Conservation (phyloP, 2,329 filamentous ascomycete genomes). For the Penicillium sp. region DNA sequence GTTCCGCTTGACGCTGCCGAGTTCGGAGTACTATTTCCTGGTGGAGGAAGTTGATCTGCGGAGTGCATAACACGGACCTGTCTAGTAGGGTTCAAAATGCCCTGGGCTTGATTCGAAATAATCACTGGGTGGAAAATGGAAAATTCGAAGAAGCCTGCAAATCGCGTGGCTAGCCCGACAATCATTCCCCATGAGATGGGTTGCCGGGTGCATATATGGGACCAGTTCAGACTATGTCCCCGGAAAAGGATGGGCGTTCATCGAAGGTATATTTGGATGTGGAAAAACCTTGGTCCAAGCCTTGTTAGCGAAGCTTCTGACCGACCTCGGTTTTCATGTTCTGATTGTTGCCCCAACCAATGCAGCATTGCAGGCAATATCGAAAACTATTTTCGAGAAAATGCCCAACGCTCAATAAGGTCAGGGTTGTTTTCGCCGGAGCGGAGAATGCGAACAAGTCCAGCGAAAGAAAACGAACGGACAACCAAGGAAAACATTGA, state of each 20-base stretch:
- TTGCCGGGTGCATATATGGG: too few relatives aligned
- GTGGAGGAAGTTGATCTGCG: too few relatives aligned
- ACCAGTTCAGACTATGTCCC: not conserved
- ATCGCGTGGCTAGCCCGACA: too few relatives aligned
- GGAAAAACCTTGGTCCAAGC: not conserved
- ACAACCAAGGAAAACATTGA: not conserved
- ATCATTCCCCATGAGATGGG: not conserved
- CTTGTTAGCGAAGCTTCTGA: not conserved
- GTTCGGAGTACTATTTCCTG: not conserved
- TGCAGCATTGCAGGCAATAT: not conserved
- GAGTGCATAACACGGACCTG: too few relatives aligned
- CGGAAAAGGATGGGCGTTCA: not conserved
- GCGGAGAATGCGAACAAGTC: not conserved
- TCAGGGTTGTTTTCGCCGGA: not conserved
- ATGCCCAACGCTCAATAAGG: not conserved
- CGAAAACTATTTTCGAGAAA: not conserved
- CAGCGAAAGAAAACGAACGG: not conserved
- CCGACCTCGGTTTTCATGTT: not conserved
- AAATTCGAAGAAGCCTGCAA: too few relatives aligned
- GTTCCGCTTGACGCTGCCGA: not conserved
- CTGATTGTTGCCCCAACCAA: not conserved
- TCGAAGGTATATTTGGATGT: constrained; percentile 1
- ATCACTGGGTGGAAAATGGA: too few relatives aligned
- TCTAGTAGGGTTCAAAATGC: too few relatives aligned
- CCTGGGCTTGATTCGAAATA: too few relatives aligned